phyloP scores from a whole-genome alignment of 345 rosid species.

The Bretschneidera sinensis region DNA sequence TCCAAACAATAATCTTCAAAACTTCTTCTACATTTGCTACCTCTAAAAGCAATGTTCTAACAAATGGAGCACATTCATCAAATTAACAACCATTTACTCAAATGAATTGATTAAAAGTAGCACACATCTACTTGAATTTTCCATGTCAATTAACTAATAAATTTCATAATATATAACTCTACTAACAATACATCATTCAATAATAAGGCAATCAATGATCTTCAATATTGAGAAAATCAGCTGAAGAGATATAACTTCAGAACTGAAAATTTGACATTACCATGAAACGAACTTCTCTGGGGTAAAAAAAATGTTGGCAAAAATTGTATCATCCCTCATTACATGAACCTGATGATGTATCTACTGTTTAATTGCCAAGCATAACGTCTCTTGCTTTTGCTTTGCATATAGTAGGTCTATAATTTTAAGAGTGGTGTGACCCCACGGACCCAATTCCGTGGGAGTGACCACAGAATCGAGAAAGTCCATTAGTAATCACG shows the following conservation, averaged over 20 bases:
- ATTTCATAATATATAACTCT: no score
- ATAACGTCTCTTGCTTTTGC: constrained; percentile 10
- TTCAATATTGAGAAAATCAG: not conserved
- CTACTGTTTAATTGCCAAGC: constrained; percentile 18
- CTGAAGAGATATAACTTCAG: not conserved
- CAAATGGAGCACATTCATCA: constrained; percentile 4
- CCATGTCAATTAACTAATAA: no score
- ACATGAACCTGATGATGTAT: constrained; percentile 16
- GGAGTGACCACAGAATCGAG: no score
- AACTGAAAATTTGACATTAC: constrained; percentile 18
- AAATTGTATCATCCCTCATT: constrained; percentile 22
- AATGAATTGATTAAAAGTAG: not conserved
- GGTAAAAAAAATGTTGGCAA: constrained; percentile 21
- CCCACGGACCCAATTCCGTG: no score
- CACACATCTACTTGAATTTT: not conserved
- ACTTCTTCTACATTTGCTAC: constrained; percentile 36
- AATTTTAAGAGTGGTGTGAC: no score
- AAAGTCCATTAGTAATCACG: no score
- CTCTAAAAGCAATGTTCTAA: constrained; percentile 20
- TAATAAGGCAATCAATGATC: not conserved
- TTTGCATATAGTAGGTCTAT: constrained; percentile 16
- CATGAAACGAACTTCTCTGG: constrained; percentile 22
- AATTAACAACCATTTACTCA: not conserved
- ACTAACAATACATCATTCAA: no score
- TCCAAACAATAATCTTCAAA: no score